phyloP scores from a whole-genome alignment of 371 early-diverging fungal genomes.

The Mortierella sp. region DNA sequence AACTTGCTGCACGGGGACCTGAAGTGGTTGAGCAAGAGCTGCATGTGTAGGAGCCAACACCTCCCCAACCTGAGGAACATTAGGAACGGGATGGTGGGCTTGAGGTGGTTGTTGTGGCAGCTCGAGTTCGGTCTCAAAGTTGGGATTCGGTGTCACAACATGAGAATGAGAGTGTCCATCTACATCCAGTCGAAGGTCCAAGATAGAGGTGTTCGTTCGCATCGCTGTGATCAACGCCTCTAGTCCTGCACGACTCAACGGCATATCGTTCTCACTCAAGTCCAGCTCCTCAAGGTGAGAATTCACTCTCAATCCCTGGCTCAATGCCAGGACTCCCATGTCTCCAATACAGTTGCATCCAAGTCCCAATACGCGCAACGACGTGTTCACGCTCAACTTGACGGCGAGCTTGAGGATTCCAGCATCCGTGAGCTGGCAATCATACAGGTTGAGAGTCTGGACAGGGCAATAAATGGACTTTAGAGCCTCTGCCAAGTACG shows the following conservation, averaged over 20 bases:
- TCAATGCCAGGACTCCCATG: slow-evolving; percentile 31
- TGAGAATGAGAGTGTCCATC: slow-evolving; percentile 29
- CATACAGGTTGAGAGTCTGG: slow-evolving; percentile 37
- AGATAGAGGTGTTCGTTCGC: slow-evolving; percentile 29
- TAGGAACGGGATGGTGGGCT: slow-evolving; percentile 1
- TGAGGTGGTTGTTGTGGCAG: slow-evolving; percentile 10
- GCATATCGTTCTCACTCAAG: slow-evolving; percentile 35
- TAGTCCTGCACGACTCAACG: slow-evolving; percentile 30
- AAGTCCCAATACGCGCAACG: slow-evolving; percentile 28
- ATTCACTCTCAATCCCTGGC: slow-evolving; percentile 34
- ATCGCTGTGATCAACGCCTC: slow-evolving; percentile 37
- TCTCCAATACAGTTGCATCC: slow-evolving; percentile 47
- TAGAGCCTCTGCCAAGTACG: slow-evolving; percentile 47
- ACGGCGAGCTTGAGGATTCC: slow-evolving; percentile 41
- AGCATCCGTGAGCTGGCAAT: slow-evolving; percentile 47
- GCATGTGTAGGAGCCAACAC: slow-evolving; percentile 43
- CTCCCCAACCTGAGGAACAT: slow-evolving; percentile 22
- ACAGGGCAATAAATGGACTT: slow-evolving; percentile 34
- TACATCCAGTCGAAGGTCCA: slow-evolving; percentile 26
- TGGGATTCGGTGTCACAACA: background rate
- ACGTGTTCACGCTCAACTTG: slow-evolving; percentile 45
- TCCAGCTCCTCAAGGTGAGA: slow-evolving; percentile 44
- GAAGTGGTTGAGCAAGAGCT: slow-evolving; percentile 23
- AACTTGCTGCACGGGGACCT: slow-evolving; percentile 9
- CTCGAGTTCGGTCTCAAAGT: background rate